Conservation (phyloP, 768 basidiomycete species). For the Gloeopeniophorella convolvens region DNA sequence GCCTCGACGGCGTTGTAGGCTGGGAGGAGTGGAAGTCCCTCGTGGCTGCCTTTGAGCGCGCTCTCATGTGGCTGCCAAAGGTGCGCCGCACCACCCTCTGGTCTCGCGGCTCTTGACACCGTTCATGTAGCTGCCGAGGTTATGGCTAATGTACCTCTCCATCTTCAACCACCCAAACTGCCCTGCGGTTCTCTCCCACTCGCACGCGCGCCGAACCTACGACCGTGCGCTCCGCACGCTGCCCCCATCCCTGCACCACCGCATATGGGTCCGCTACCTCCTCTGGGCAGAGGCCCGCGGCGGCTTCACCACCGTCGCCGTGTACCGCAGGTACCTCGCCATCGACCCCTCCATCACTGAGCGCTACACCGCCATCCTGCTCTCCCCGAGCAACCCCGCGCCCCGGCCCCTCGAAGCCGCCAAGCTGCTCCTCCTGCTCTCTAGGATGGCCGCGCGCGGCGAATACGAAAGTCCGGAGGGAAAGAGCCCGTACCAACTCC, state of each 20-base stretch:
- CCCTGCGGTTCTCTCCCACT: slow-evolving; percentile 74
- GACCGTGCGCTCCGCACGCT: slow-evolving; percentile 92
- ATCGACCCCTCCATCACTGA: slow-evolving; percentile 80
- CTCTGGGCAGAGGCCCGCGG: slow-evolving; percentile 85
- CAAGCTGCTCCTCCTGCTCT: slow-evolving; percentile 79
- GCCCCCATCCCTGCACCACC: slow-evolving; percentile 84
- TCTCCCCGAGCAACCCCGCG: slow-evolving; percentile 48
- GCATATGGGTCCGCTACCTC: slow-evolving; percentile 91
- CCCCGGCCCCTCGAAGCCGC: slow-evolving; percentile 89
- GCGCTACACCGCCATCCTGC: slow-evolving; percentile 63
- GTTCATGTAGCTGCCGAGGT: slow-evolving; percentile 65
- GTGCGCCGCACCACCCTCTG: slow-evolving; percentile 38
- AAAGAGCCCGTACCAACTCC: slow-evolving; percentile 91
- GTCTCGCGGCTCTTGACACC: not conserved
- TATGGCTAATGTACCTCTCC: slow-evolving; percentile 93
- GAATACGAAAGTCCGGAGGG: slow-evolving; percentile 84
- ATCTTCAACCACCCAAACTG: slow-evolving; percentile 87
- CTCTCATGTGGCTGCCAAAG: slow-evolving; percentile 90
- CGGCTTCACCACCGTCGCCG: slow-evolving; percentile 66
- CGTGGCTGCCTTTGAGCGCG: slow-evolving; percentile 84
- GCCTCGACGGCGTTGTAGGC: slow-evolving; percentile 83
- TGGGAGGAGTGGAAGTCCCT: slow-evolving; percentile 95
- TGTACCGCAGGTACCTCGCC: slow-evolving; percentile 85
- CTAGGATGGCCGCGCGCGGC: slow-evolving; percentile 76
- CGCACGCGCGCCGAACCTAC: slow-evolving; percentile 90